phyloP scores from a whole-genome alignment of 1,284 basidiomycete species.

The Fistulinella staudtii region DNA sequence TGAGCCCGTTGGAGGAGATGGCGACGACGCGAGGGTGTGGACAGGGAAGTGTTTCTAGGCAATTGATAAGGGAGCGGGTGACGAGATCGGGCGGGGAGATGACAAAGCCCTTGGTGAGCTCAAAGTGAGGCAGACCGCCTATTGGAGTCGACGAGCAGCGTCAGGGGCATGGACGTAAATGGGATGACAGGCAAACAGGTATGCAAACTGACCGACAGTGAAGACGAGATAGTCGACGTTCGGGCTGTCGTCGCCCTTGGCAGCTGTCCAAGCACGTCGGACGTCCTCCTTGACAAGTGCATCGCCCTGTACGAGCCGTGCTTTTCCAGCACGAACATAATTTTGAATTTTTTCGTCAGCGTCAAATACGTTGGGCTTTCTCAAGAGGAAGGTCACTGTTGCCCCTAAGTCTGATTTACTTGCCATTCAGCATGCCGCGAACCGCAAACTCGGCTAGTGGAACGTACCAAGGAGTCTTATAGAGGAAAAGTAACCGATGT shows the following conservation, averaged over 20 bases:
- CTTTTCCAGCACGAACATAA: conserved; percentile 40
- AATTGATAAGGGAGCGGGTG: conserved; percentile 27
- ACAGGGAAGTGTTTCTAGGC: conserved; percentile 26
- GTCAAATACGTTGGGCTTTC: conserved; percentile 41
- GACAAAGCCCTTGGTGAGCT: conserved; percentile 23
- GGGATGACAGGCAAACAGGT: not conserved
- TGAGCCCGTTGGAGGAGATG: conserved; percentile 52
- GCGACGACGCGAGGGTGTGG: conserved; percentile 47
- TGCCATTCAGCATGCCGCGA: no score
- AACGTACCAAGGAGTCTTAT: conserved; percentile 47
- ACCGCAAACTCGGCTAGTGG: not conserved
- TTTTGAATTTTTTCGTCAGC: conserved; percentile 40
- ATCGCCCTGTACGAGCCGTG: conserved; percentile 45
- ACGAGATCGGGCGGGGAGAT: conserved; percentile 29
- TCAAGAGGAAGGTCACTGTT: conserved; percentile 49
- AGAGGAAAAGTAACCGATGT: conserved; percentile 58
- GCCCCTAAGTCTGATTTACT: conserved; percentile 44
- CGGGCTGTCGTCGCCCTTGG: conserved; percentile 13
- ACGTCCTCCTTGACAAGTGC: conserved; percentile 44
- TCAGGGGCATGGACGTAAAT: not conserved
- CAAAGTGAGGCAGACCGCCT: conserved; percentile 21
- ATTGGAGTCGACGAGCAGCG: no score
- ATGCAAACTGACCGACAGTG: conserved; percentile 21
- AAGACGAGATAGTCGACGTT: conserved; percentile 25
- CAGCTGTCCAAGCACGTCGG: conserved; percentile 39